These are phyloP conservation scores for Leccinum cinnamomeum DNA, from an alignment of 1,284 basidiomycete genomes.

Conservation along the genomic window DNA sequence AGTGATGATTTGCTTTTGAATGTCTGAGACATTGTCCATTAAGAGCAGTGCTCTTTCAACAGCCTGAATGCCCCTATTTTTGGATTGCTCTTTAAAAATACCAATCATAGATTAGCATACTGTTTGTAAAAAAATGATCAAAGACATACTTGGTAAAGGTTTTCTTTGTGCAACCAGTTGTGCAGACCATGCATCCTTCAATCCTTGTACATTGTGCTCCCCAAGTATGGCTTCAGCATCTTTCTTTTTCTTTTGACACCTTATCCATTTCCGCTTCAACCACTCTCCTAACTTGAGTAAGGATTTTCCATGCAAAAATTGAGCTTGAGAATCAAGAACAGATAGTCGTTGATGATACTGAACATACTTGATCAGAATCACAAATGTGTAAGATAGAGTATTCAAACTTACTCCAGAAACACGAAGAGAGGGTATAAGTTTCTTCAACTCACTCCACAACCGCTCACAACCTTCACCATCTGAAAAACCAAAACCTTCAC, in stretches of 20 bases:
- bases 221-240: neutral
- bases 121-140: no score
- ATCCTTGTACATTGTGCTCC: neutral
- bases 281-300: neutral
- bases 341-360: neutral
- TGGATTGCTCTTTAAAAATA: neutral
- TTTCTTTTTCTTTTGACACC: neutral
- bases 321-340: neutral
- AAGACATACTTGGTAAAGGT: neutral
- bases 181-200: neutral
- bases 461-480: no score
- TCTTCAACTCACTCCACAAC: no score
- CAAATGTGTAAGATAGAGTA: no score
- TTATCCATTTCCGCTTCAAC: neutral
- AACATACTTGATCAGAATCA: no score
- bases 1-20: neutral
- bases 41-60: neutral
- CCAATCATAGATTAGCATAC: no score
- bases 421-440: no score
- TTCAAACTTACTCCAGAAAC: no score
- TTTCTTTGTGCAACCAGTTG: neutral
- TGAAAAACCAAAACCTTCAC: no score
- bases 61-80: neutral
- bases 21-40: neutral
- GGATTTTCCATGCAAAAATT: neutral